Conservation (phyloP, 2,329 filamentous ascomycete genomes). For the Hypoxylon rubiginosum region DNA sequence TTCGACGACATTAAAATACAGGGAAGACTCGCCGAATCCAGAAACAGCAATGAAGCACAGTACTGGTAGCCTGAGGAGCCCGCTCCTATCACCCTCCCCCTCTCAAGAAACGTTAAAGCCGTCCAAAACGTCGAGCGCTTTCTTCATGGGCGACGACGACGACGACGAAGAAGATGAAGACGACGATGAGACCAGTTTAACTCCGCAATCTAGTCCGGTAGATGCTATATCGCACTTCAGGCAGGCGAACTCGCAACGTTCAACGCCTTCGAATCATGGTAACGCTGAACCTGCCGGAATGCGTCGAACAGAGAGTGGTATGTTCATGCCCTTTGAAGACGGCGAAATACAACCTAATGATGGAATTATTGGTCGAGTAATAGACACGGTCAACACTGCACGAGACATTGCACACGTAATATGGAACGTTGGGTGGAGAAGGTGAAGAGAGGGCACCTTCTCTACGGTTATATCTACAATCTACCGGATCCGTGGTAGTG, state of each 20-base stretch:
- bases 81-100: conserved; percentile 76
- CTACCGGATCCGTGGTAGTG: conserved; percentile 1
- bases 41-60: conserved; percentile 75
- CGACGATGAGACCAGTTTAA: conserved; percentile 64
- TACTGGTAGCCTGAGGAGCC: conserved; percentile 60
- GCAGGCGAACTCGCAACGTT: conserved; percentile 59
- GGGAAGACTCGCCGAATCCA: conserved; percentile 79
- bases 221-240: conserved; percentile 36
- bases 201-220: conserved; percentile 47
- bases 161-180: conserved; percentile 68
- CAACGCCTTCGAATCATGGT: conserved; percentile 64
- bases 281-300: conserved; percentile 71
- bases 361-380: conserved; percentile 81
- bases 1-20: conserved; percentile 88
- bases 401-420: conserved; percentile 79
- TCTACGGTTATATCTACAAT: neutral
- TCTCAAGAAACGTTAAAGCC: conserved; percentile 87
- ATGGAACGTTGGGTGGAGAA: conserved; percentile 78
- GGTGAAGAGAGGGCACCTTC: conserved; percentile 53
- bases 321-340: conserved; percentile 91
- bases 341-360: conserved; percentile 71
- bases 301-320: conserved; percentile 84
- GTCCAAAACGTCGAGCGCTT: conserved; percentile 73
- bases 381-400: conserved; percentile 83
- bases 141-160: conserved; percentile 71